These are phyloP conservation scores for Arthrobotrys sinensis DNA, from an alignment of 2,329 filamentous ascomycete species.

Conservation along the genomic window DNA sequence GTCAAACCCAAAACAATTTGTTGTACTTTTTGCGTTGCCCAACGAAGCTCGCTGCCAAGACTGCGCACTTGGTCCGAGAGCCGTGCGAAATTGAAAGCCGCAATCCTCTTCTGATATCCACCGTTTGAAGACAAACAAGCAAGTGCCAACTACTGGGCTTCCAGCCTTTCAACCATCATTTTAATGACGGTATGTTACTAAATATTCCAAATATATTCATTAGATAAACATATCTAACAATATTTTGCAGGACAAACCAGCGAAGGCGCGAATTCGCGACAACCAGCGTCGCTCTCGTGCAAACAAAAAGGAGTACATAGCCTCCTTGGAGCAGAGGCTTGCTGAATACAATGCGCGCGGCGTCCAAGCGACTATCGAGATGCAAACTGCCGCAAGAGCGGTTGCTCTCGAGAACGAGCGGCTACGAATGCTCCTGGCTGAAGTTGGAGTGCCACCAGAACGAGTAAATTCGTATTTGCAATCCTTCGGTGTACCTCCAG, in stretches of 20 bases:
- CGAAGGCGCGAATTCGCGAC: slow-evolving; percentile 63
- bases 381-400: slow-evolving; percentile 72
- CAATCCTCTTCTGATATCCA: neutral
- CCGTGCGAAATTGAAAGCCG: no score
- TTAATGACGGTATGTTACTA: neutral
- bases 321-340: slow-evolving; percentile 70
- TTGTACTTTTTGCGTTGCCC: slow-evolving; percentile 8
- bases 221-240: neutral
- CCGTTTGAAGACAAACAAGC: neutral
- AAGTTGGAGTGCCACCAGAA: slow-evolving; percentile 66
- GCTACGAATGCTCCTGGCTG: slow-evolving; percentile 69
- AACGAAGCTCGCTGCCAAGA: neutral
- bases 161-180: neutral
- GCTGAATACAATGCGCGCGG: slow-evolving; percentile 71
- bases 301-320: slow-evolving; percentile 71
- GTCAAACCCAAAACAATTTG: neutral
- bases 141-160: neutral
- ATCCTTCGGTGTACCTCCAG: neutral
- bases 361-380: slow-evolving; percentile 71
- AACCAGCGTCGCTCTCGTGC: slow-evolving; percentile 73
- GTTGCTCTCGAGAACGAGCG: slow-evolving; percentile 71
- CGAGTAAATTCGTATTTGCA: slow-evolving; percentile 33
- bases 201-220: neutral
- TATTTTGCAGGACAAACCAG: slow-evolving; percentile 29
- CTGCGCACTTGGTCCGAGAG: no score